A percentile compares a stretch with the other conserved stretches of the same genome.
phyloP scores from a whole-genome alignment of 2,329 filamentous ascomycete species.

The Elsinoe necatrix region DNA sequence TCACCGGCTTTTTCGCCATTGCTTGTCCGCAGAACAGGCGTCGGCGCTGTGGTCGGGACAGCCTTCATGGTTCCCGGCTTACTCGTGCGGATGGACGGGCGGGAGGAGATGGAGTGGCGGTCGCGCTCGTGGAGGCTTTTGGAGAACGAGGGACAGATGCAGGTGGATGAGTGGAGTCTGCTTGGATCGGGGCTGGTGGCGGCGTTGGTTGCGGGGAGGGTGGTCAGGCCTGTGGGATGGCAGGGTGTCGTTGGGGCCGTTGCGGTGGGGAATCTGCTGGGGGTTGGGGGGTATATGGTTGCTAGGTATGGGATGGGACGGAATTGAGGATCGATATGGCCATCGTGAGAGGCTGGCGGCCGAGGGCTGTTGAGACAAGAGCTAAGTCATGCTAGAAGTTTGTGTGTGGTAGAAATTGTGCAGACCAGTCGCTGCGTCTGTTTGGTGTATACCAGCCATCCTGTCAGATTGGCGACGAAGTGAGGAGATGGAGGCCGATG shows the following conservation, averaged over 20 bases:
- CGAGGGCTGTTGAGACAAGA: too few species aligned
- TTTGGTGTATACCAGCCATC: too few species aligned
- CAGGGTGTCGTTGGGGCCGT: neutral
- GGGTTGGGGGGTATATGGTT: constrained; percentile 41
- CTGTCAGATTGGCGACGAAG: too few species aligned
- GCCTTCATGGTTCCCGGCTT: constrained; percentile 40
- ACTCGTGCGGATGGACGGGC: constrained; percentile 45
- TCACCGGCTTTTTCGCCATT: neutral
- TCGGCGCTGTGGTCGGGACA: constrained; percentile 39
- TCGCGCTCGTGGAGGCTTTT: constrained; percentile 55
- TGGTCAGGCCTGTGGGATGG: constrained; percentile 30
- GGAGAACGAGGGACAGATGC: constrained; percentile 49
- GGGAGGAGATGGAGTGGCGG: constrained; percentile 54
- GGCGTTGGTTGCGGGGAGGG: constrained; percentile 34
- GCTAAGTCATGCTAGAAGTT: too few species aligned
- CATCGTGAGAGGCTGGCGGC: too few species aligned
- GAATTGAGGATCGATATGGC: neutral
- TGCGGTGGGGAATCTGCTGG: constrained; percentile 36
- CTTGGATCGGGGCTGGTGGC: constrained; percentile 35
- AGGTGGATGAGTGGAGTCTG: constrained; percentile 49
- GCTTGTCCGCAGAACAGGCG: constrained; percentile 17
- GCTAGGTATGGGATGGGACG: constrained; percentile 46
- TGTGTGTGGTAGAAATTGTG: too few species aligned
- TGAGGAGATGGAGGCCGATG: too few species aligned
- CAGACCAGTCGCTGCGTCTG: too few species aligned